Conservation (phyloP, 1,284 basidiomycete genomes). For the Inonotus hispidus region DNA sequence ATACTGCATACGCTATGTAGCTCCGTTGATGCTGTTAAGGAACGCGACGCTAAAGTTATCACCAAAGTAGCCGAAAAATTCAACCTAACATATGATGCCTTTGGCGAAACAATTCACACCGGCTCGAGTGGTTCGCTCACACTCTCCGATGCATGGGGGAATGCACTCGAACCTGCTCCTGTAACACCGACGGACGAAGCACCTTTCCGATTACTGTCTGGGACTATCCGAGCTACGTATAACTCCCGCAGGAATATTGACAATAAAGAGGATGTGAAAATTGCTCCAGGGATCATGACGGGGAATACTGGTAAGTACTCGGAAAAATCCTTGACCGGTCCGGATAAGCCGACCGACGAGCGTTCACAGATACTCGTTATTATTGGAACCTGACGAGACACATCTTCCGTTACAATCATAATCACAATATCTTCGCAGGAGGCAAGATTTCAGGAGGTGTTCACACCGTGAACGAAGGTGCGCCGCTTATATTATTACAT, state of each 20-base stretch:
- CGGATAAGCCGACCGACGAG: neutral
- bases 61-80: slow-evolving; percentile 37
- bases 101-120: slow-evolving; percentile 31
- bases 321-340: neutral
- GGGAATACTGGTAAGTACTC: slow-evolving; percentile 39
- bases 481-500: neutral
- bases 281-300: slow-evolving; percentile 49
- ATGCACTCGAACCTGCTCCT: slow-evolving; percentile 50
- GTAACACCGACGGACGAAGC: slow-evolving; percentile 41
- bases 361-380: slow-evolving; percentile 35
- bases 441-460: slow-evolving; percentile 13
- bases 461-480: slow-evolving; percentile 36
- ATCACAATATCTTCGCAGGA: slow-evolving; percentile 20
- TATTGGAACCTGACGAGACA: slow-evolving; percentile 45
- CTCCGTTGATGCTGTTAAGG: slow-evolving; percentile 38
- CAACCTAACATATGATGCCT: slow-evolving; percentile 43
- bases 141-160: slow-evolving; percentile 40
- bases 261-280: slow-evolving; percentile 28
- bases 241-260: slow-evolving; percentile 27
- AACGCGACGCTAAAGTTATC: slow-evolving; percentile 38
- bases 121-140: slow-evolving; percentile 33
- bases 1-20: slow-evolving; percentile 26
- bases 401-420: slow-evolving; percentile 45
- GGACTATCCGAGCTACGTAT: slow-evolving; percentile 44
- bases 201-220: slow-evolving; percentile 46